Conservation (phyloP, 768 basidiomycete genomes). For the Suillus fuscotomentosus region DNA sequence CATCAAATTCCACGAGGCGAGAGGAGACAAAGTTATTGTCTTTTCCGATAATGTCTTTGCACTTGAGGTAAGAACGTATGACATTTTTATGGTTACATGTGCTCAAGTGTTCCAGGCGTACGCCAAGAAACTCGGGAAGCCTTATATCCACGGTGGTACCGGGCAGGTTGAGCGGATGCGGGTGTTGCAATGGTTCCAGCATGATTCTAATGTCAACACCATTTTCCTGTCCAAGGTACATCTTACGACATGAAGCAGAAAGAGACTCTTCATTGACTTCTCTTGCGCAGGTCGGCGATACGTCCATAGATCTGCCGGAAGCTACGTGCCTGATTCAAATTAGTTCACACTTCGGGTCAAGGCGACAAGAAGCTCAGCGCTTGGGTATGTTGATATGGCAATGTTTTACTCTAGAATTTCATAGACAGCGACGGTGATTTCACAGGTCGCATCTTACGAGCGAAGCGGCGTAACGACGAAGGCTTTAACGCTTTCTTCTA, state of each 20-base stretch:
- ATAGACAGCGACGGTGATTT: constrained; percentile 13
- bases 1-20: constrained; percentile 95
- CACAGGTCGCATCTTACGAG: constrained; percentile 90
- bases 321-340: constrained; percentile 99
- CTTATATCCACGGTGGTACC: constrained; percentile 95
- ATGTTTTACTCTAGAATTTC: constrained; percentile 13
- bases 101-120: constrained; percentile 59
- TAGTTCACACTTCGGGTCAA: constrained; percentile 97
- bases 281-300: constrained; percentile 81
- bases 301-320: constrained; percentile 97
- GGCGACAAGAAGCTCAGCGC: constrained; percentile 96
- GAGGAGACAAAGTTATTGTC: constrained; percentile 99
- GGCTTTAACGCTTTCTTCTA: constrained; percentile 99
- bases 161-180: constrained; percentile 95
- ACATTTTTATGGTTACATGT: constrained; percentile 6
- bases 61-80: constrained; percentile 64
- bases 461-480: constrained; percentile 97
- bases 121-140: constrained; percentile 89
- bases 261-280: constrained; percentile 14
- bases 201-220: constrained; percentile 93
- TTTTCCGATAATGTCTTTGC: constrained; percentile 99
- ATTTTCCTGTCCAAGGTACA: constrained; percentile 96
- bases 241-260: constrained; percentile 11
- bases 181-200: constrained; percentile 93
- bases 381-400: constrained; percentile 54